Evolutionary conservation across 495 filamentous ascomycete genomes (phyloP), one percentile per base, ranked within the genome.

Genomic region (Podospora appendiculata): DNA sequence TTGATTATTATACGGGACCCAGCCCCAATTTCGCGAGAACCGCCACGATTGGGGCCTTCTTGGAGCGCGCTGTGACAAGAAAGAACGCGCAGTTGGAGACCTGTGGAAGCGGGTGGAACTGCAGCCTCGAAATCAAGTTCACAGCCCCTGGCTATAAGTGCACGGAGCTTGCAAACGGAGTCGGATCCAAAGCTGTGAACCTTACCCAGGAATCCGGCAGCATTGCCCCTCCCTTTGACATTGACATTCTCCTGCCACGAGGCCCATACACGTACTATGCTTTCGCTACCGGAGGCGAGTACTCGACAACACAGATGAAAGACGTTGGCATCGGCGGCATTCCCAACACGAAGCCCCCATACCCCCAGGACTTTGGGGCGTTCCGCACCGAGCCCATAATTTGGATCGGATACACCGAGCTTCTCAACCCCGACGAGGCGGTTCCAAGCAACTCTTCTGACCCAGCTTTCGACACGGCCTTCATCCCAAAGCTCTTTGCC

Each of bases 41-140:
- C 8, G 53, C 59, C 39, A 64, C 61, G 4, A 56, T 66, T 6
- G 59, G 61, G 6, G 66, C 66, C n/a, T 70, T 56, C 11, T 49
- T 65, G 44, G 64, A 58, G 13, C 52, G 65, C 45, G 54, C 60
- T 1, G 53, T 72, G 9, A 48, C 52, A 32, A 51, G 54, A 32
- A 63, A 50, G 44, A 57, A 58, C 18, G 61, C 56, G 3, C 57
- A 53, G 34, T 43, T 58, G 11, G 66, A 70, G 33, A 63, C 64
- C 7, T 70, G 69, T 34, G 64, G 66, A 10, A 55, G 59, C n/a
- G 64, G 66, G 9, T 70, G 66, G 66, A 70, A 69, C 34, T 72
- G 67, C 48, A 60, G 60, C 14, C 68, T 62, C 47, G 58, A 58
- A 10, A 53, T 71, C 55, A 53, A 58, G 3, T 68, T 71, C 36